phyloP scores from a whole-genome alignment of 306 rosid genomes.

The Prunus padus region DNA sequence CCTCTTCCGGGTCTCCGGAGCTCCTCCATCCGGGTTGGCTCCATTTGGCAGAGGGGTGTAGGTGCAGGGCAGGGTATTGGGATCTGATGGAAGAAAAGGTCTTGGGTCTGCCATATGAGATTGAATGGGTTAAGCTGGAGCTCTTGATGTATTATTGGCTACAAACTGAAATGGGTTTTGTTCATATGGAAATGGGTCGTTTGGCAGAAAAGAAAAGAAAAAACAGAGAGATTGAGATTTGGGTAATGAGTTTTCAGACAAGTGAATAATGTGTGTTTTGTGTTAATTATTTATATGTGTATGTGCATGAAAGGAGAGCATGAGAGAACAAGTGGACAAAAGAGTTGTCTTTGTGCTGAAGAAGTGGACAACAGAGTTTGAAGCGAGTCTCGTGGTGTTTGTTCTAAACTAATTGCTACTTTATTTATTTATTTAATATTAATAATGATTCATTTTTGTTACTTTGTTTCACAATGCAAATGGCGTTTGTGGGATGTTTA shows the following conservation, averaged over 20 bases:
- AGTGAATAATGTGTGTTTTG: neutral
- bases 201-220: neutral
- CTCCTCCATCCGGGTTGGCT: constrained; percentile 1
- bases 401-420: neutral
- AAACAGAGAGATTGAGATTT: neutral
- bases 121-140: neutral
- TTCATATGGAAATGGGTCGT: neutral
- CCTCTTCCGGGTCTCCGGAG: constrained; percentile 10
- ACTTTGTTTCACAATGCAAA: neutral
- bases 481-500: neutral
- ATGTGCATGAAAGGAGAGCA: neutral
- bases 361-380: constrained; percentile 22
- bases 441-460: neutral
- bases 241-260: neutral
- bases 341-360: constrained; percentile 2
- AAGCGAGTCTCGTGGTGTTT: constrained; percentile 9
- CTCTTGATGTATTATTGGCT: neutral
- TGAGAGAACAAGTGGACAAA: constrained; percentile 8
- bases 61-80: constrained; percentile 34
- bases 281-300: neutral
- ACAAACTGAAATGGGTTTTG: neutral
- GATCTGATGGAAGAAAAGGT: constrained; percentile 22
- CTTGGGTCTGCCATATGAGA: constrained; percentile 26
- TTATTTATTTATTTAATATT: neutral
- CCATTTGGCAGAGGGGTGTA: constrained; percentile 36